Base-by-base conservation (phyloP, 345 rosid genomes). In the Schrenkiella parvula region DNA sequence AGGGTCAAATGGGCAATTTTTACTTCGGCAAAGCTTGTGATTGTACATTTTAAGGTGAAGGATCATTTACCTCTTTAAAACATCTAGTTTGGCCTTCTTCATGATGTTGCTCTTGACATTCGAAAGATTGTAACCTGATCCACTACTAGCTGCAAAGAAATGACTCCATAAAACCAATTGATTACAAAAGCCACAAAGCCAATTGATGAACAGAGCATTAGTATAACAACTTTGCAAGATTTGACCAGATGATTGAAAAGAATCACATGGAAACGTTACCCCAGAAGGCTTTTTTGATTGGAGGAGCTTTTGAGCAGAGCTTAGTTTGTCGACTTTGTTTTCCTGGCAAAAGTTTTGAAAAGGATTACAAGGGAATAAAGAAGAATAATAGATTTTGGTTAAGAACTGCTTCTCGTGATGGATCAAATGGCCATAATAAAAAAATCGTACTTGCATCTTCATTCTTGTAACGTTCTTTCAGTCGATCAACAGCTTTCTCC, bases 31-130 rank as follows among this genome's bases (percentile, higher is more conserved):
- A 50, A 38, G 15, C 55, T 67, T 51, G 54, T 39, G 25, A 68
- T 50, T 67, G 48, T 43, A 42, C 12, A 53, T 15, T 32, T 7
- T 25, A 13, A 31, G 68, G 42, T 54, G 34, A 61, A 53, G 12
- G 52, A 31, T 46, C 12, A 3, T 13, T 44, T 80, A 89, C 97
- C 99, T 86, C 75, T 87, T 86, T 28, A 84, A 87, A 61, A 87
- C 28, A 26, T 95, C 99, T 51, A 88, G 17, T 80, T 86, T 95
- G 12, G 95, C 86, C 78, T 91, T 95, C 88, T 89, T 95, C 97
- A 91, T 87, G 74, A 91, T 78, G 77, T 85, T 91, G 85, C 95
- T 83, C 85, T 87, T 95, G 53, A 57, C 70, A 75, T 87, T 63
- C 43, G 88, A 85, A 57, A 85, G 64, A 66, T 85, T 84, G 81